Evolutionary conservation across 78 protist genomes (phyloP).

Genomic region (Anaeramoeba ignava): DNA sequence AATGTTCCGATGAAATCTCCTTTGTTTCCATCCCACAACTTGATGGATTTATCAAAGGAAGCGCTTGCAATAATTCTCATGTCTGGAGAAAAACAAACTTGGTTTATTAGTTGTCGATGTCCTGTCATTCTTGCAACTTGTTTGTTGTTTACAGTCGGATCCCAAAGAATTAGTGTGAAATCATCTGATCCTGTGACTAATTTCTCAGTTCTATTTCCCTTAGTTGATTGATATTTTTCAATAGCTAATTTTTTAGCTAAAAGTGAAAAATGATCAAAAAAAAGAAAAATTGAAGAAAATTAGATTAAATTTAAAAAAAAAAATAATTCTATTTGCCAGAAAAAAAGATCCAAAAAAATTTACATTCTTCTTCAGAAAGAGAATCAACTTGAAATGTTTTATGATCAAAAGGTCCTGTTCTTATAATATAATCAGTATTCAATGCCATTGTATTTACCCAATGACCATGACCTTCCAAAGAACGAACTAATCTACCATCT

Average conservation of each 20-base stretch:
- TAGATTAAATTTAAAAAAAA: neutral
- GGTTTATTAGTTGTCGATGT: constrained; percentile 43
- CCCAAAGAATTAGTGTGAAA: constrained; percentile 87
- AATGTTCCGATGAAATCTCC: constrained; percentile 51
- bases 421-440: constrained; percentile 71
- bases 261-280: neutral
- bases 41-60: constrained; percentile 84
- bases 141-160: constrained; percentile 54
- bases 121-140: constrained; percentile 71
- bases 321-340: neutral
- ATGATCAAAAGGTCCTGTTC: constrained; percentile 77
- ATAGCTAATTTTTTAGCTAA: neutral
- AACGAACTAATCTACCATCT: constrained; percentile 37
- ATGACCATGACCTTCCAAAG: constrained; percentile 89
- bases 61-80: constrained; percentile 84
- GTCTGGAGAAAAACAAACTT: constrained; percentile 70
- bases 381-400: neutral
- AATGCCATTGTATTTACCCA: constrained; percentile 92
- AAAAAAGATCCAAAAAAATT: no score
- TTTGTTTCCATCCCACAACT: constrained; percentile 71
- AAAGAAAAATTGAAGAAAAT: neutral
- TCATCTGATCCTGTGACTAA: constrained; percentile 84
- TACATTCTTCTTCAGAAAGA: neutral
- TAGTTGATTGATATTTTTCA: neutral
- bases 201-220: constrained; percentile 29